A percentile compares a stretch with the other conserved stretches of the same genome.
These are phyloP conservation scores for Ophiostoma himal-ulmi DNA, from an alignment of 2,329 filamentous ascomycete species.

Conservation along the genomic window DNA sequence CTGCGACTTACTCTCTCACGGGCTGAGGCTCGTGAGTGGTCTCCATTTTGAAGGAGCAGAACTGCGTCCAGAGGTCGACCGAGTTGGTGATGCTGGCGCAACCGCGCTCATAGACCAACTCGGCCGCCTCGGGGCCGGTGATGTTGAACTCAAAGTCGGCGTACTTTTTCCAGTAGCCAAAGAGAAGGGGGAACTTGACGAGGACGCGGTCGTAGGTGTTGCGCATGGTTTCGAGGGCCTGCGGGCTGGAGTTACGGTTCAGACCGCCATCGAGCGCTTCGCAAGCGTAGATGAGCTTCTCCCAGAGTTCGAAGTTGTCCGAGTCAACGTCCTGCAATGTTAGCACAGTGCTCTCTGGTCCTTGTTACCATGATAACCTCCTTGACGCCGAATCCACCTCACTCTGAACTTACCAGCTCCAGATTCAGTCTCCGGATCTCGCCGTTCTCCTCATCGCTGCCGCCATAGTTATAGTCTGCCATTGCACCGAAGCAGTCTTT, in stretches of 20 bases:
- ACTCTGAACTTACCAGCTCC: conserved; percentile 61
- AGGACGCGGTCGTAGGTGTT: conserved; percentile 89
- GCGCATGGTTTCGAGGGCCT: conserved; percentile 81
- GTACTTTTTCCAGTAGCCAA: conserved; percentile 99
- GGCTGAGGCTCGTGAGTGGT: conserved; percentile 90
- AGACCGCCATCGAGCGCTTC: conserved; percentile 86
- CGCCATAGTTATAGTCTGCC: conserved; percentile 68
- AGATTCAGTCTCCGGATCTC: conserved; percentile 73
- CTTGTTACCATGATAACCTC: not conserved
- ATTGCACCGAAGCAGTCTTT: conserved; percentile 32
- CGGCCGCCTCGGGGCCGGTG: conserved; percentile 90
- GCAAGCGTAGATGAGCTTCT: conserved; percentile 77
- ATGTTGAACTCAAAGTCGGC: conserved; percentile 96
- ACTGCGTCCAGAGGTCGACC: conserved; percentile 94
- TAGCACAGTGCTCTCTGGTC: not conserved
- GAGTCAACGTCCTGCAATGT: conserved; percentile 57
- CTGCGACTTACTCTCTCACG: conserved; percentile 97
- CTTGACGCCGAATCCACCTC: not conserved
- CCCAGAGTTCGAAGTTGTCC: conserved; percentile 93
- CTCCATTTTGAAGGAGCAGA: conserved; percentile 96
- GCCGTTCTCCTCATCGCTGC: conserved; percentile 72
- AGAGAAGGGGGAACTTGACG: conserved; percentile 88
- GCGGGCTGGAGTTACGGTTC: conserved; percentile 92
- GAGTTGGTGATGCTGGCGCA: conserved; percentile 89
- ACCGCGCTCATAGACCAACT: conserved; percentile 96